Base-by-base conservation (phyloP, 441 rosid species). In the Biscutella auriculata region DNA sequence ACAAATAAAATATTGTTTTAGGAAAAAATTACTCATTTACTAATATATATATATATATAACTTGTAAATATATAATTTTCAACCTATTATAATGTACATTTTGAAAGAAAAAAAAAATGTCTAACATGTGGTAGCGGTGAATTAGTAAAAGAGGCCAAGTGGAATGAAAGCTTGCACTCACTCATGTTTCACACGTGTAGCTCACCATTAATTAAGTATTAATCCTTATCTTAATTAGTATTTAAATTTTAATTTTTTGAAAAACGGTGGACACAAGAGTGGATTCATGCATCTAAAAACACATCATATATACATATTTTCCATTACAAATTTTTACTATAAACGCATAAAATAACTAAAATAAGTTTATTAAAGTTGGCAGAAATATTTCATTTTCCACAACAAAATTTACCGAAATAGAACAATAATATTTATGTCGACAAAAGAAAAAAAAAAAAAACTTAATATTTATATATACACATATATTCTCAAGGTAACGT, bases 151-250 rank as follows among this genome's bases (percentile, higher is more conserved):
- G 43, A 47, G 42, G 44, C 58, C 63, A 48, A 48, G 45, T 57
- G 37, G 58, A 32, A 19, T 33, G 21, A 40, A 57, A 49, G 51
- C 25, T 34, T 40, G 30, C 46, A 49, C 53, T 17, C 32, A 21
- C 8, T 41, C 64, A 57, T 65, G 59, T 56, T 56, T 64, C 10
- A 52, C 64, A 65, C 70, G 70, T 57, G 70, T 57, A 16, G 8
- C n/a, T 57, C 36, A 25, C 45, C 27, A 57, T 44, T 50, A 48
- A 2, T 48, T 48, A 57, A 49, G 12, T 15, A 36, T 13, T 36
- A 54, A 11, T 55, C 19, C 23, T 26, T 53, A 16, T 40, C 51
- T 41, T 50, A 42, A 42, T 57, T 48, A 5, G n/a, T 39, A 37
- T 41, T 53, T 57, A 47, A 30, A 29, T 16, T 17, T 63, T 7